phyloP scores from a whole-genome alignment of 257 asterid species.

The Parsonsia alboflavescens region DNA sequence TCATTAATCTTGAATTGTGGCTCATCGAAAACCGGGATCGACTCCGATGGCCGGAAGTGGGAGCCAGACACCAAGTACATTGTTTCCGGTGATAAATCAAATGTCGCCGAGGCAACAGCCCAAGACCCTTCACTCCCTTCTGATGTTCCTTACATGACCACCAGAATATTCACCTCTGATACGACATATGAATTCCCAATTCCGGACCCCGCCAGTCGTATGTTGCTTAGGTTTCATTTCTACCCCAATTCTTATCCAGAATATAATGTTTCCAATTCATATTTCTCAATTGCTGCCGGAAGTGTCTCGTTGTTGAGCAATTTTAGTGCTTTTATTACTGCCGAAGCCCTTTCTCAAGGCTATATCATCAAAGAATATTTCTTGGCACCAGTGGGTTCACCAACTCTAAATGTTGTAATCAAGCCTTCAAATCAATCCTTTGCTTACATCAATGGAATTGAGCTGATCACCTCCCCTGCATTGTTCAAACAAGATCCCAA shows the following conservation, averaged over 20 bases:
- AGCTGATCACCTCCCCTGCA: slow-evolving; percentile 49
- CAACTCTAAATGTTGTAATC: slow-evolving; percentile 50
- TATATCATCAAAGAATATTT: slow-evolving; percentile 72
- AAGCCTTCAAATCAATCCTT: slow-evolving; percentile 51
- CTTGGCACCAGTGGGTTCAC: slow-evolving; percentile 34
- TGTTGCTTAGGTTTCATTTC: slow-evolving; percentile 70
- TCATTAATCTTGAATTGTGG: slow-evolving; percentile 54
- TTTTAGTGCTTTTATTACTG: slow-evolving; percentile 65
- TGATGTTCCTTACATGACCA: slow-evolving; percentile 58
- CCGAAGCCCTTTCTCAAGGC: slow-evolving; percentile 78
- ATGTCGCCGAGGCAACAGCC: slow-evolving; percentile 33
- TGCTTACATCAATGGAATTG: slow-evolving; percentile 82
- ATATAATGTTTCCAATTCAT: slow-evolving; percentile 56
- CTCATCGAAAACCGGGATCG: slow-evolving; percentile 34
- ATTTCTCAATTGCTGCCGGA: slow-evolving; percentile 49
- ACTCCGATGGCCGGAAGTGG: slow-evolving; percentile 63
- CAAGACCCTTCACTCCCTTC: slow-evolving; percentile 71
- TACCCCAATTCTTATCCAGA: slow-evolving; percentile 71
- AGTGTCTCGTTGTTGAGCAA: slow-evolving; percentile 49
- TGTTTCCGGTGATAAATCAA: slow-evolving; percentile 30
- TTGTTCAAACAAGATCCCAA: slow-evolving; percentile 40
- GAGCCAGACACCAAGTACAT: slow-evolving; percentile 53
- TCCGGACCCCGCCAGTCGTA: slow-evolving; percentile 34
- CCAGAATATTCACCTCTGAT: slow-evolving; percentile 63
- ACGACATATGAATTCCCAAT: slow-evolving; percentile 50